Evolutionary conservation across 805 yeast genomes (phyloP).

Genomic region (Zygoascus ofunaensis): DNA sequence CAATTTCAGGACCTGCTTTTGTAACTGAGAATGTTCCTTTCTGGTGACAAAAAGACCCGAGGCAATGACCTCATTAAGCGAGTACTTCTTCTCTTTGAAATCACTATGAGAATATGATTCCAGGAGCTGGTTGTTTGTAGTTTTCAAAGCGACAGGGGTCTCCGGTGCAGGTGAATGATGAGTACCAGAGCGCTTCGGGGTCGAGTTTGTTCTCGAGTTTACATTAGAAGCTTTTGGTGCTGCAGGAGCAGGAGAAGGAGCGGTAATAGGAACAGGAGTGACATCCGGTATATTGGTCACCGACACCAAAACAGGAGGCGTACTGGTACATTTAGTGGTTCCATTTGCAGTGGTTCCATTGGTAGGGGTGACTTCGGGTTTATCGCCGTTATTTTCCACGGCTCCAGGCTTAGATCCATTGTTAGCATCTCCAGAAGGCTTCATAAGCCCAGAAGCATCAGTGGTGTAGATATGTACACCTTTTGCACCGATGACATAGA

Average conservation of each 20-base stretch:
- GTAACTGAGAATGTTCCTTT: constrained; percentile 6
- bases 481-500: constrained; percentile 14
- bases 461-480: constrained; percentile 7
- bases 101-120: constrained; percentile 11
- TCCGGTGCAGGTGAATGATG: neutral
- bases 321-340: no score
- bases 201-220: no score
- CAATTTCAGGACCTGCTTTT: constrained; percentile 6
- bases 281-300: neutral
- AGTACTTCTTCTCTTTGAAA: constrained; percentile 8
- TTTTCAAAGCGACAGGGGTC: neutral
- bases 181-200: constrained; percentile 1
- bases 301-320: no score
- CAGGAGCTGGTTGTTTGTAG: neutral
- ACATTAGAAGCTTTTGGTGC: neutral
- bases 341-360: no score
- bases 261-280: neutral
- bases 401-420: no score
- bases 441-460: neutral
- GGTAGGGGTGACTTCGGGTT: no score
- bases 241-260: neutral
- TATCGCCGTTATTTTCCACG: no score
- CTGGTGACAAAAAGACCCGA: constrained; percentile 15
- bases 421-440: no score
- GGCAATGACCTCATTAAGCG: constrained; percentile 6